Conservation (phyloP, 495 filamentous ascomycete species). For the Lophiotrema nucula region DNA sequence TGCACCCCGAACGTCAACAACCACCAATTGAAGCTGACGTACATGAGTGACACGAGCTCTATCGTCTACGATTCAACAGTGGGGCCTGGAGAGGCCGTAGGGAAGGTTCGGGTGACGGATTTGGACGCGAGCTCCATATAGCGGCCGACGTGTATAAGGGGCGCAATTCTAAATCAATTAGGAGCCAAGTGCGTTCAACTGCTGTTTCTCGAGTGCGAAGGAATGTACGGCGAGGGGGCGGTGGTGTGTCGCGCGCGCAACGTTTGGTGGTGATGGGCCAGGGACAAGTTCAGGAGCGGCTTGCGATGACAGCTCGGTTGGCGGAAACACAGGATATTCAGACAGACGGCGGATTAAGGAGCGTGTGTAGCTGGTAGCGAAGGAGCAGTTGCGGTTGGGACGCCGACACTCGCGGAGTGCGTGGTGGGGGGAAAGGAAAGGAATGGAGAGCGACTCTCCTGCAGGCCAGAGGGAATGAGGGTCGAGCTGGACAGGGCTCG, state of each 20-base stretch:
- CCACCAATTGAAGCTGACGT: conserved; percentile 7
- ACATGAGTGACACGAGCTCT: background rate
- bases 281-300: background rate
- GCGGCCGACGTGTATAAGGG: background rate
- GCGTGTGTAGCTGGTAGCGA: conserved; percentile 2
- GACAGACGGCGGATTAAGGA: background rate
- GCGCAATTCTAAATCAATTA: background rate
- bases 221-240: conserved; percentile 4
- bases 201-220: background rate
- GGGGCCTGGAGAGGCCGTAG: conserved; percentile 4
- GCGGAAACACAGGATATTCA: conserved; percentile 13
- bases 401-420: conserved; percentile 1
- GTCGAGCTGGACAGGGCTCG: background rate
- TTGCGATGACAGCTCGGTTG: conserved; percentile 4
- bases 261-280: background rate
- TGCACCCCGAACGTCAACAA: background rate
- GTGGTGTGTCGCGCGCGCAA: conserved; percentile 3
- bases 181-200: background rate
- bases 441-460: conserved; percentile 3
- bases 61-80: background rate
- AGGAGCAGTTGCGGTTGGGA: background rate
- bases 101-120: background rate
- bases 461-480: background rate
- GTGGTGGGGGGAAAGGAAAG: conserved; percentile 3
- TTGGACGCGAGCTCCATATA: conserved; percentile 26